phyloP scores from a whole-genome alignment of 2,329 filamentous ascomycete species.

The Biscogniauxia marginata region DNA sequence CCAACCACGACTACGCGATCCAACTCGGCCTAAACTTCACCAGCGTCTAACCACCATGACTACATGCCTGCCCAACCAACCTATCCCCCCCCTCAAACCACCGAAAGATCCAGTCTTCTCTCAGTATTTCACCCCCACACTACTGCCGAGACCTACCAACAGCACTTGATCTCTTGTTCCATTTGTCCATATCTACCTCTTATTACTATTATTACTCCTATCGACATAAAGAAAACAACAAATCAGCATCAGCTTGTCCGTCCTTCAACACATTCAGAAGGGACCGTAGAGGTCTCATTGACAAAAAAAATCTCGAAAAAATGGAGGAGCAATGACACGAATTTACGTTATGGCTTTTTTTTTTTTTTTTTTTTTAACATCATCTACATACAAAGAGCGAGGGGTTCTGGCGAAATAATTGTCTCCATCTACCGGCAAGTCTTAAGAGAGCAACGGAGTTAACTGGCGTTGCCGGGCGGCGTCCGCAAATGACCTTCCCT shows the following conservation, averaged over 20 bases:
- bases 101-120: constrained; percentile 27
- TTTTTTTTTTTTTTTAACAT: background rate
- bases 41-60: background rate
- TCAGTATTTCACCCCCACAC: constrained; percentile 6
- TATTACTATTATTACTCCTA: background rate
- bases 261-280: background rate
- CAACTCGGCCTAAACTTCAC: constrained; percentile 22
- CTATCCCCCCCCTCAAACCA: constrained; percentile 4
- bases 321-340: background rate
- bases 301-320: background rate
- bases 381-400: constrained; percentile 1
- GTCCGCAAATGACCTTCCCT: background rate
- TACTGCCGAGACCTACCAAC: constrained; percentile 2
- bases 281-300: background rate
- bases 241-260: background rate
- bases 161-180: constrained; percentile 14
- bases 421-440: background rate
- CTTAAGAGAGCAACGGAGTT: background rate
- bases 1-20: constrained; percentile 22
- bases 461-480: background rate
- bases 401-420: background rate
- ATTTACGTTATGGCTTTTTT: constrained; percentile 3
- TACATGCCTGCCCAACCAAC: constrained; percentile 2
- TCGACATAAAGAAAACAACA: background rate
- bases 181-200: constrained; percentile 27